These are phyloP conservation scores for Ambrosiella cleistominuta DNA, from an alignment of 2,329 filamentous ascomycete genomes.

Conservation along the genomic window DNA sequence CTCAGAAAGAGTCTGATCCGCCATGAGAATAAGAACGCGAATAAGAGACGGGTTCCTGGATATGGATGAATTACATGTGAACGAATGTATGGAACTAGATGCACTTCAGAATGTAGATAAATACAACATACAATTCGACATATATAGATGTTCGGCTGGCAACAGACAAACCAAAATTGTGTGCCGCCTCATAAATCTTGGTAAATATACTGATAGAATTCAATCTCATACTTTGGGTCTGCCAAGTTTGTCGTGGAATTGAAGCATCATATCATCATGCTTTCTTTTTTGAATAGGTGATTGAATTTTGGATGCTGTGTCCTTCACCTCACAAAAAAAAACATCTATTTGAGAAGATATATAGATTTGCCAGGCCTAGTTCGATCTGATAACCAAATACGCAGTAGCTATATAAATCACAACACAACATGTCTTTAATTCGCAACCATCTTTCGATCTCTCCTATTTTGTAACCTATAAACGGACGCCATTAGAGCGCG, in stretches of 20 bases:
- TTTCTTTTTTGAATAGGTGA: too few relatives aligned
- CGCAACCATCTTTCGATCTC: not conserved
- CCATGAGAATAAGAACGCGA: conserved; percentile 4
- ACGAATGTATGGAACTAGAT: not conserved
- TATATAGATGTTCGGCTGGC: too few relatives aligned
- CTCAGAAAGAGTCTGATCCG: not conserved
- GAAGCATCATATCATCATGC: too few relatives aligned
- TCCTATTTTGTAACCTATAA: not conserved
- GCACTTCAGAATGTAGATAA: too few relatives aligned
- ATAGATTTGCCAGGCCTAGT: not conserved
- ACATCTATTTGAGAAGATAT: too few relatives aligned
- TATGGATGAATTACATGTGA: not conserved
- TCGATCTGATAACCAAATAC: not conserved
- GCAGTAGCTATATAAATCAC: not conserved
- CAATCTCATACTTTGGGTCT: too few relatives aligned
- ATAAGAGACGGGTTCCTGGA: conserved; percentile 2
- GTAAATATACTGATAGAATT: too few relatives aligned
- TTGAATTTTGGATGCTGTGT: not conserved
- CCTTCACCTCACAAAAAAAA: not conserved
- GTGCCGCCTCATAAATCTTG: too few relatives aligned
- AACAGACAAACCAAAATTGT: too few relatives aligned
- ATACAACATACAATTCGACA: too few relatives aligned
- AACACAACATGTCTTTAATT: not conserved
- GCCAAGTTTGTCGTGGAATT: too few relatives aligned
- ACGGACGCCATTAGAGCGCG: too few relatives aligned